A percentile compares a stretch with the other conserved stretches of the same genome.
Evolutionary conservation across 2,329 filamentous ascomycete genomes (phyloP).

Genomic region (Penicillium vulpinum): DNA sequence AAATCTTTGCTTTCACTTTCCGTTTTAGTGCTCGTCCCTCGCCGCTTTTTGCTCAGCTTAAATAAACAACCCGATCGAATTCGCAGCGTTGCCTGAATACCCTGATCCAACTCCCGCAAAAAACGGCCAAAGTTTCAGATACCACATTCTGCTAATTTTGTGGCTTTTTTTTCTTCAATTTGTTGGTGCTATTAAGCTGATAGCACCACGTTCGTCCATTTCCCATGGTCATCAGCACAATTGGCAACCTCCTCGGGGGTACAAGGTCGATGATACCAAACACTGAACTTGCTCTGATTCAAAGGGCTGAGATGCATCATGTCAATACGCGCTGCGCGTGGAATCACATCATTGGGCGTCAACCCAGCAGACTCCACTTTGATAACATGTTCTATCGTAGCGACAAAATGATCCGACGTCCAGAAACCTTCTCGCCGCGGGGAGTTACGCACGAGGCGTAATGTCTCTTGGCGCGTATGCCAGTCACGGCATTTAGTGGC

Average conservation of each 20-base stretch:
- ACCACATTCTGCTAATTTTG: not conserved
- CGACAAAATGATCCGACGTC: not conserved
- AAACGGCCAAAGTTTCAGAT: not conserved
- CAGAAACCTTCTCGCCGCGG: slow-evolving; percentile 2
- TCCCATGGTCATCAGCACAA: not conserved
- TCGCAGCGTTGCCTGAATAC: too few species aligned
- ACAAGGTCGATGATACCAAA: not conserved
- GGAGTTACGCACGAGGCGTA: not conserved
- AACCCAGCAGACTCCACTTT: not conserved
- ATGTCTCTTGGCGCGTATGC: not conserved
- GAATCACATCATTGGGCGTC: not conserved
- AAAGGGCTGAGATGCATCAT: not conserved
- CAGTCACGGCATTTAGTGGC: not conserved
- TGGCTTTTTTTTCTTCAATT: not conserved
- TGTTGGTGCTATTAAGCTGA: not conserved
- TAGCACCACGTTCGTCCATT: not conserved
- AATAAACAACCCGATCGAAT: too few species aligned
- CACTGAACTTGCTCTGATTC: not conserved
- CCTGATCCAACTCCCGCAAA: not conserved
- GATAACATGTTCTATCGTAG: not conserved
- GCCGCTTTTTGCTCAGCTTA: too few species aligned
- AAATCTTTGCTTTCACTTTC: too few species aligned
- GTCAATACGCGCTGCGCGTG: not conserved
- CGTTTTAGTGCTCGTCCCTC: too few species aligned
- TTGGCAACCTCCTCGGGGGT: not conserved